Base-by-base conservation (phyloP, 2,329 filamentous ascomycete species). In the Verticillium isaacii region DNA sequence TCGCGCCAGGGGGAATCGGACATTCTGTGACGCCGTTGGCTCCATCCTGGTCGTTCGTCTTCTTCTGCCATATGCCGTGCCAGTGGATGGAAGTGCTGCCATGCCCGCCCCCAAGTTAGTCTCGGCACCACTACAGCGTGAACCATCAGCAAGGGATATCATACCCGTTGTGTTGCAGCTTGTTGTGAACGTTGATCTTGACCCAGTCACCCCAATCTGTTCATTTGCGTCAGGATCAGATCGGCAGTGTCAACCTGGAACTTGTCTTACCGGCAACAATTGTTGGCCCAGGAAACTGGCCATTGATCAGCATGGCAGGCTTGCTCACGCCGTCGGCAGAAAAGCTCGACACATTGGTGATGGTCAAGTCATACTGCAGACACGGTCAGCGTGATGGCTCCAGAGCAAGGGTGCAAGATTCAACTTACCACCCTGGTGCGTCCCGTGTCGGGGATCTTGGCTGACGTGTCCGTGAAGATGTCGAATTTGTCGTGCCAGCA, bases 151-250 rank as follows among this genome's bases (percentile, higher is more conserved):
- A 56, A 56, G 8, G n/a, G 32, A 64, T 64, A 39, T 45, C 65
- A 39, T 45, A 69, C 62, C 74, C 72, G 45, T 72, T 71, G 14
- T 67, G 67, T 6, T 78, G 79, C 3, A 89, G 80, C 11, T 82
- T 77, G 70, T 90, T 90, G 73, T 84, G 78, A 63, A 89, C 80
- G 41, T 85, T 85, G 58, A 89, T 81, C 56, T 87, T 73, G 45
- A 78, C 71, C 54, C 63, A 67, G 64, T 81, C 78, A 25, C 78
- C 78, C 78, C 78, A 80, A 64, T 79, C 74, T 59, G 74, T 77
- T 56, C 19, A 25, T 25, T 50, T 50, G 45, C 45, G 45, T 50
- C 45, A 50, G 45, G 45, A 23, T 50, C 45, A 50, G 45, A 50
- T 50, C 45, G 45, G 19, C 45, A 50, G 45, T 23, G 6, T 69